Percentiles rank a stretch among this genome's conserved stretches.
Evolutionary conservation across 805 yeast genomes (phyloP).

Genomic region (Starmera quercuum): DNA sequence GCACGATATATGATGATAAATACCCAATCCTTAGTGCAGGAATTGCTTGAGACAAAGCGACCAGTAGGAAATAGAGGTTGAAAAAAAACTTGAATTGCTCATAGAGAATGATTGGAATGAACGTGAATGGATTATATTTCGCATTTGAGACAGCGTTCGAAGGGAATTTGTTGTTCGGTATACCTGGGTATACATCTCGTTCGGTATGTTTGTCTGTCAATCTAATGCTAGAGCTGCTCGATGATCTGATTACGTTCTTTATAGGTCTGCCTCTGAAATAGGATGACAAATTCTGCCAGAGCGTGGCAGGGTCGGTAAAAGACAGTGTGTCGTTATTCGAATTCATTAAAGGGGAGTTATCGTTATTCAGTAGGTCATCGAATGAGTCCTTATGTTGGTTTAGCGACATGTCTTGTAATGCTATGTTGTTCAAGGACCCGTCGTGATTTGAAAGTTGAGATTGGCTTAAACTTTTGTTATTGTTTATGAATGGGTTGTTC

Average conservation of each 20-base stretch:
- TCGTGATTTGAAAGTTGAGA: conserved; percentile 19
- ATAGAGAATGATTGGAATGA: conserved; percentile 80
- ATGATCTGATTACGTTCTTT: no score
- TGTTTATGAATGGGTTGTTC: conserved; percentile 29
- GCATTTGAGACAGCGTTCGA: conserved; percentile 89
- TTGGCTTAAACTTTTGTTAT: conserved; percentile 20
- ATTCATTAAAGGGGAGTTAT: conserved; percentile 10
- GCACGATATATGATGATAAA: conserved; percentile 86
- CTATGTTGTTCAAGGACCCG: conserved; percentile 22
- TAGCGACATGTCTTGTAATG: conserved; percentile 22
- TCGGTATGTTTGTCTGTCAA: conserved; percentile 24
- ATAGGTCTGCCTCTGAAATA: no score
- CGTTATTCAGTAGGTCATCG: conserved; percentile 14
- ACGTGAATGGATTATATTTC: conserved; percentile 81
- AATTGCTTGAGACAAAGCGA: conserved; percentile 87
- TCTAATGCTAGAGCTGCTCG: conserved; percentile 13
- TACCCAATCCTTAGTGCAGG: conserved; percentile 92
- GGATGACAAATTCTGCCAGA: no score
- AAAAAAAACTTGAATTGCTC: conserved; percentile 97
- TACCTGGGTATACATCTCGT: conserved; percentile 35
- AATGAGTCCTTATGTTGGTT: conserved; percentile 18
- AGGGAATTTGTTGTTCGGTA: conserved; percentile 35
- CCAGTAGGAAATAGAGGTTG: conserved; percentile 84
- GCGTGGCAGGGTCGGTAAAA: no score
- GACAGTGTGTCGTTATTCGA: conserved; percentile 3